These are phyloP conservation scores for Synchytrium microbalum DNA, from an alignment of 371 early-diverging fungal genomes.

Conservation along the genomic window DNA sequence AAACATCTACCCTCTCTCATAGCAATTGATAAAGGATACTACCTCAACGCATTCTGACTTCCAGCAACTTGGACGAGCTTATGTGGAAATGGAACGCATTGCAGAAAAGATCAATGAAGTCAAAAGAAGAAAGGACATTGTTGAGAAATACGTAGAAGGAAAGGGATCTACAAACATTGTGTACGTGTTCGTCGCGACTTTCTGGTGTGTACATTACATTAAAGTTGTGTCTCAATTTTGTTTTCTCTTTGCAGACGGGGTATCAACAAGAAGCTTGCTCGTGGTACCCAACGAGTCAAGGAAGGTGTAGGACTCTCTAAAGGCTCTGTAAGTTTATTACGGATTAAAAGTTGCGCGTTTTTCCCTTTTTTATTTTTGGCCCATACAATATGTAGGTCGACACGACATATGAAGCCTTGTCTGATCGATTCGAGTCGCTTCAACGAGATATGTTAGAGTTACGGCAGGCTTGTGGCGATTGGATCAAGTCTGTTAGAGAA, in stretches of 20 bases:
- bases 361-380: conserved; percentile 5
- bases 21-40: conserved; percentile 61
- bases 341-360: background rate
- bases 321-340: background rate
- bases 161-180: conserved; percentile 55
- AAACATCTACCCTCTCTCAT: too few relatives aligned
- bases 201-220: background rate
- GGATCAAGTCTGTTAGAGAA: conserved; percentile 22
- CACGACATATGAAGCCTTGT: conserved; percentile 41
- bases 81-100: conserved; percentile 42
- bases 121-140: conserved; percentile 74
- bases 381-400: conserved; percentile 40
- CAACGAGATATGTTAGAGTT: conserved; percentile 30
- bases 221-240: background rate
- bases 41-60: conserved; percentile 49
- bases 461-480: conserved; percentile 14
- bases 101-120: conserved; percentile 78
- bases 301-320: conserved; percentile 5
- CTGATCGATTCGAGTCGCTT: conserved; percentile 52
- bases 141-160: conserved; percentile 68
- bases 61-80: conserved; percentile 37
- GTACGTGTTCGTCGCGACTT: conserved; percentile 28
- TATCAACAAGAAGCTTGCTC: conserved; percentile 61
- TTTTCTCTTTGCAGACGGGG: conserved; percentile 45
- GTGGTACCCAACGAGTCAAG: conserved; percentile 46